phyloP scores from a whole-genome alignment of 2,329 filamentous ascomycete species.

The Aureobasidium sp. region DNA sequence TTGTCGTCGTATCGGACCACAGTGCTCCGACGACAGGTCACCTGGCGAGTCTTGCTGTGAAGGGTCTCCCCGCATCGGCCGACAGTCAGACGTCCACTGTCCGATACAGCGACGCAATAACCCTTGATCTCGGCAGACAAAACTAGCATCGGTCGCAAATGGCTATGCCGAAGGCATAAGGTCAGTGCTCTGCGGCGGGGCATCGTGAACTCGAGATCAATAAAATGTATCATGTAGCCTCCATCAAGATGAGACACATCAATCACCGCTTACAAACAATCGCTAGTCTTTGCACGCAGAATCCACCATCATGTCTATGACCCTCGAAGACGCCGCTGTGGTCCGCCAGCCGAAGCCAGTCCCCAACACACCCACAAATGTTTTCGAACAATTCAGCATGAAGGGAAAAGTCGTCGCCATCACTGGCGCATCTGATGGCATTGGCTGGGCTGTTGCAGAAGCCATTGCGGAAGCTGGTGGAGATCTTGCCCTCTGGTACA shows the following conservation, averaged over 20 bases:
- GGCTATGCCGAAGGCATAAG: too few species aligned
- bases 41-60: background rate
- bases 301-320: conserved; percentile 21
- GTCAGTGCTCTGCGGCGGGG: too few species aligned
- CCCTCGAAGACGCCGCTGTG: conserved; percentile 19
- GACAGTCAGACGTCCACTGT: background rate
- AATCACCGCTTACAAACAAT: too few species aligned
- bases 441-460: conserved; percentile 34
- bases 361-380: conserved; percentile 22
- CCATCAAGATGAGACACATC: too few species aligned
- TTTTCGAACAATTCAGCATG: conserved; percentile 18
- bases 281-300: too few species aligned
- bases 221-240: background rate
- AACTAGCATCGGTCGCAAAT: too few species aligned
- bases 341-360: conserved; percentile 19
- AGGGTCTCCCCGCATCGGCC: background rate
- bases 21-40: background rate
- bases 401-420: conserved; percentile 36
- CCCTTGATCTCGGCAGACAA: too few species aligned
- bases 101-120: background rate
- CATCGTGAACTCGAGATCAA: too few species aligned
- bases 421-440: conserved; percentile 40
- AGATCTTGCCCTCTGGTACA: conserved; percentile 30
- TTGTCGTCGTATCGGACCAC: background rate
- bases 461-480: conserved; percentile 30